phyloP scores from a whole-genome alignment of 2,329 filamentous ascomycete species.

The Graphilbum sp. region DNA sequence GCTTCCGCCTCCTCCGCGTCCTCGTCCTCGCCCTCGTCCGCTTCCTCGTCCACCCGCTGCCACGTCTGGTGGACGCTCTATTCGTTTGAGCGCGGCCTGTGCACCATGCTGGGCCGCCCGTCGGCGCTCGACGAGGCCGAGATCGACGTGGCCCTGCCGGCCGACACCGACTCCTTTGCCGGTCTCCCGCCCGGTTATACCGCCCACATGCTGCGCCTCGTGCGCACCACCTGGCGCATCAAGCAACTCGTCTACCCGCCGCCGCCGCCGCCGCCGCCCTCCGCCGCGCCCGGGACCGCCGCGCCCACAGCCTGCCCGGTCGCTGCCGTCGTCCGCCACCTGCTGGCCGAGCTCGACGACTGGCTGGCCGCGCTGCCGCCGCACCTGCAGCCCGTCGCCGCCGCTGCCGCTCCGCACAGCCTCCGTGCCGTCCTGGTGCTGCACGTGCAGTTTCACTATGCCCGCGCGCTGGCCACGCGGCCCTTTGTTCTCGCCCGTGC shows the following conservation, averaged over 20 bases:
- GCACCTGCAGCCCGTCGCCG: conserved; percentile 20
- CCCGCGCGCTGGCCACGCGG: conserved; percentile 14
- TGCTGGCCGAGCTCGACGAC: conserved; percentile 18
- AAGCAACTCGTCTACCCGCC: conserved; percentile 8
- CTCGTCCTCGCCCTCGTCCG: conserved; percentile 8
- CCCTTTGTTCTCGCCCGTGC: conserved; percentile 6
- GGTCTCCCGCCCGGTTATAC: conserved; percentile 5
- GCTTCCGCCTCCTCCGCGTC: background rate
- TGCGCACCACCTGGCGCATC: conserved; percentile 7
- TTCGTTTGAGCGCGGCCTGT: conserved; percentile 21
- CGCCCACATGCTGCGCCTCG: conserved; percentile 3
- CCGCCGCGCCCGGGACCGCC: background rate
- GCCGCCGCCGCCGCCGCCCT: background rate
- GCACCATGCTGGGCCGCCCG: conserved; percentile 20
- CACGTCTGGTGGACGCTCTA: conserved; percentile 19
- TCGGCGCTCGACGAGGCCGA: conserved; percentile 23
- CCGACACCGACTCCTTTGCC: conserved; percentile 12
- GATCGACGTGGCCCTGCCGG: conserved; percentile 16
- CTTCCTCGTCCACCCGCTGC: conserved; percentile 15
- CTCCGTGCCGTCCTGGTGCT: conserved; percentile 21
- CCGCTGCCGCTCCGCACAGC: conserved; percentile 21
- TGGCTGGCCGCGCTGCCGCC: conserved; percentile 16
- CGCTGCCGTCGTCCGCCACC: conserved; percentile 1
- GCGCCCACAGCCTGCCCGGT: background rate
- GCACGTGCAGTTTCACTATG: conserved; percentile 23